Percentiles rank a stretch among this genome's conserved stretches.
Conservation (phyloP, 108 stramenopile genomes). For the Hondaea fermentalgiana region DNA sequence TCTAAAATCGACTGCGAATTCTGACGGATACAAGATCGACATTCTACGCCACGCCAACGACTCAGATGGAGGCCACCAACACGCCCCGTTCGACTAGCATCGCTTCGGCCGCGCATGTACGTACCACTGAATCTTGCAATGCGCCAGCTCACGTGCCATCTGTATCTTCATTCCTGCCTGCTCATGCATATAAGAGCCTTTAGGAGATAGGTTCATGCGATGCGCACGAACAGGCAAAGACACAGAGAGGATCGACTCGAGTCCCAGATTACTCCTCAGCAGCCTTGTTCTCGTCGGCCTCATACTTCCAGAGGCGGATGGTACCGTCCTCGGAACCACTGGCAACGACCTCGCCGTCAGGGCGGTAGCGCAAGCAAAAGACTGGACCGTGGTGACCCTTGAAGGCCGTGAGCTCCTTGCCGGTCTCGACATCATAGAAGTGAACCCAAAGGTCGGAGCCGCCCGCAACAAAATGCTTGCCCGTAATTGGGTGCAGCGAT, state of each 20-base stretch:
- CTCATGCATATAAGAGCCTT: too few species aligned
- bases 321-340: constrained; percentile 96
- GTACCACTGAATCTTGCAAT: too few species aligned
- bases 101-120: too few species aligned
- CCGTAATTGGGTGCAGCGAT: neutral
- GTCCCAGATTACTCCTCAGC: neutral
- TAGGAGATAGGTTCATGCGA: too few species aligned
- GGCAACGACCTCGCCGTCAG: constrained; percentile 74
- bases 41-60: too few species aligned
- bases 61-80: too few species aligned
- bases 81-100: too few species aligned
- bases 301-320: constrained; percentile 79
- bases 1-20: too few species aligned
- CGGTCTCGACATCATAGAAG: constrained; percentile 78
- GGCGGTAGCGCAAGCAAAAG: constrained; percentile 80
- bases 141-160: too few species aligned
- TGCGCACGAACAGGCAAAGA: too few species aligned
- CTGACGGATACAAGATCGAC: too few species aligned
- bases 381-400: constrained; percentile 99
- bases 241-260: neutral
- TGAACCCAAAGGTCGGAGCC: constrained; percentile 79
- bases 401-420: constrained; percentile 74
- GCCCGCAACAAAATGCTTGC: neutral
- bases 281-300: neutral
- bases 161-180: too few species aligned